Percentiles rank a stretch among this genome's conserved stretches.
Evolutionary conservation across 768 basidiomycete genomes (phyloP).

Genomic region (Pholiota molesta): DNA sequence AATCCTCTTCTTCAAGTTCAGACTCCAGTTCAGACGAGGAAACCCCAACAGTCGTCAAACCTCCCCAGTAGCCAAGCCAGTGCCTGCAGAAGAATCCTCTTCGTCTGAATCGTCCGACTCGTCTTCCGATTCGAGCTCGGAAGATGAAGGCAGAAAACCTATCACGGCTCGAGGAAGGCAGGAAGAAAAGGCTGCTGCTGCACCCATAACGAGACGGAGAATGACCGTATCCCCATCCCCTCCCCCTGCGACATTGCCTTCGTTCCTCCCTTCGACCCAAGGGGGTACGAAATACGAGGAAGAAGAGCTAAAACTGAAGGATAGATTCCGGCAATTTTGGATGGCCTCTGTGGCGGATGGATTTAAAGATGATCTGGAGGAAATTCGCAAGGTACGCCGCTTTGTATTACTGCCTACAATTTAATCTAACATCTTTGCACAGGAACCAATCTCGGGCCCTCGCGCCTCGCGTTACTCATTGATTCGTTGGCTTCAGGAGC

Average conservation of each 20-base stretch:
- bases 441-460: slow-evolving; percentile 71
- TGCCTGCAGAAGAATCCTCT: slow-evolving; percentile 36
- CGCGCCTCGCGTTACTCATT: slow-evolving; percentile 73
- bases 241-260: slow-evolving; percentile 50
- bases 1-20: slow-evolving; percentile 41
- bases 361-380: slow-evolving; percentile 83
- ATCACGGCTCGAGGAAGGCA: slow-evolving; percentile 12
- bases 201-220: slow-evolving; percentile 23
- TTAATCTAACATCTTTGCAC: not conserved
- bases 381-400: slow-evolving; percentile 71
- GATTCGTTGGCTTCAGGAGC: slow-evolving; percentile 83
- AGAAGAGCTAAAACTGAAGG: slow-evolving; percentile 59
- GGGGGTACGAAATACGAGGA: slow-evolving; percentile 32
- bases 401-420: not conserved
- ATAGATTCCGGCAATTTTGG: slow-evolving; percentile 83
- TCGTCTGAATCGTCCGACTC: slow-evolving; percentile 28
- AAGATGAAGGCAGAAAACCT: slow-evolving; percentile 16
- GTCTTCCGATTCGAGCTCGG: slow-evolving; percentile 27
- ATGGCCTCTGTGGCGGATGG: slow-evolving; percentile 82
- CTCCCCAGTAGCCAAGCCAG: slow-evolving; percentile 19
- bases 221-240: slow-evolving; percentile 50
- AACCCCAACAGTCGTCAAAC: slow-evolving; percentile 15
- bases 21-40: slow-evolving; percentile 31
- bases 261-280: slow-evolving; percentile 51
- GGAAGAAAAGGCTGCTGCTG: slow-evolving; percentile 9